These are phyloP conservation scores for Apiospora kogelbergensis DNA, from an alignment of 2,329 filamentous ascomycete genomes.

Conservation along the genomic window DNA sequence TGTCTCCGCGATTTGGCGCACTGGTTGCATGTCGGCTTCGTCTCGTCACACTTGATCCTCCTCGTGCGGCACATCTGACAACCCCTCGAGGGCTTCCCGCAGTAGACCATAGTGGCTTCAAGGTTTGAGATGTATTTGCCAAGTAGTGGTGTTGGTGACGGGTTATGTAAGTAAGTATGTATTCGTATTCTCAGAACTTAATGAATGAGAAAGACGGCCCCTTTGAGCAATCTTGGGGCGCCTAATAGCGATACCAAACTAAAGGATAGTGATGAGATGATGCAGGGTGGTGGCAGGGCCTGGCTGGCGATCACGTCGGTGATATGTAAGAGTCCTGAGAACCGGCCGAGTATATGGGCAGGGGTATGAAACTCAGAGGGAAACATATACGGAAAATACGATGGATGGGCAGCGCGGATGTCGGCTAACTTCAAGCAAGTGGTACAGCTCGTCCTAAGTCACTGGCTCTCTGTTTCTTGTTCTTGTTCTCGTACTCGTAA, in stretches of 20 bases:
- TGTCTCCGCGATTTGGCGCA: constrained; percentile 62
- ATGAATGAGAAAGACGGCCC: neutral
- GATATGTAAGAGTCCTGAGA: neutral
- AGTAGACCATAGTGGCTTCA: constrained; percentile 59
- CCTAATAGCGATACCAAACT: neutral
- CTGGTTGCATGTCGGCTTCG: constrained; percentile 64
- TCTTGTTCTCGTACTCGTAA: constrained; percentile 2
- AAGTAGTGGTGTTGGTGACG: neutral
- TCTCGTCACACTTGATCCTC: constrained; percentile 74
- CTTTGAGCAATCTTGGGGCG: neutral
- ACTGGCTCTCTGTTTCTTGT: too few relatives aligned
- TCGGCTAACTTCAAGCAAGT: neutral
- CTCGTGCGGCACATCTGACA: constrained; percentile 75
- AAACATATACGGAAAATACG: constrained; percentile 1
- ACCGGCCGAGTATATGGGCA: neutral
- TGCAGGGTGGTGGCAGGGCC: neutral
- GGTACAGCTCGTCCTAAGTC: neutral
- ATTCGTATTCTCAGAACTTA: neutral
- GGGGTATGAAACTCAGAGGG: constrained; percentile 1
- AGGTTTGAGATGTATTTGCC: neutral
- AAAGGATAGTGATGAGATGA: neutral
- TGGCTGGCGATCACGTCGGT: neutral
- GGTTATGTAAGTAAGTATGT: neutral
- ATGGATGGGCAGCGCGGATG: neutral
- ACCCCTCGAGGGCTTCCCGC: constrained; percentile 65